Evolutionary conservation across 176 grass and related monocot genomes (phyloP), one percentile per base, ranked within the genome.

Genomic region (Aegilops longissima): DNA sequence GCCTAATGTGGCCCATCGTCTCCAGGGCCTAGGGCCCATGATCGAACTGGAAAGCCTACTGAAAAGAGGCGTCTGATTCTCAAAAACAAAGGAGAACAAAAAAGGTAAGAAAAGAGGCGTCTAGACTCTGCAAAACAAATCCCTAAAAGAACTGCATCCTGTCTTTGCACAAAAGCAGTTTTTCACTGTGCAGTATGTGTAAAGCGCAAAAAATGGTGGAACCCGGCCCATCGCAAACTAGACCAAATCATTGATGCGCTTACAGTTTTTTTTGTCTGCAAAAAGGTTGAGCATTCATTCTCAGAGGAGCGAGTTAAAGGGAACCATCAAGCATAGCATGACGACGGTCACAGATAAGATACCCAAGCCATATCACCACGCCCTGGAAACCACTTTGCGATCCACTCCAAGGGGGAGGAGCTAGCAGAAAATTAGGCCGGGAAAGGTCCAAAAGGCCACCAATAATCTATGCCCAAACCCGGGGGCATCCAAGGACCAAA

Each of bases 291-390:
- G 12, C 23, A 29, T 5, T 25, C 24, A 75, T 75, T 49, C 24
- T 4, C 72, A 47, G 71, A 27, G 42, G 1, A 49, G 45, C 29
- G 23, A 27, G 54, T 68, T 68, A 17, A 68, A 70, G 66, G 23
- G 5, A 8, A 17, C 42, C 72, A 75, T 18, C 16, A 42, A 18
- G 31, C 66, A 20, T 18, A 18, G n/a, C 72, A 75, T 75, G 72
- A 75, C 72, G 72, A 75, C 72, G 71, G 42, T 30, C 44, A 76
- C 72, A 75, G 72, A 27, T 74, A 24, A 75, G 39, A 74, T 76
- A 16, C 44, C 73, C 1, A 25, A 25, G 25, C 25, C 42, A 7
- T 18, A 76, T 14, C 72, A 21, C 23, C 6, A 75, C 40, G 27
- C 27, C 27, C 27, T 27, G 27, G 27, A 27, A 51, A 9, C 8